Base-by-base conservation (phyloP, 2,329 filamentous ascomycete genomes). In the Colletotrichum sojae region DNA sequence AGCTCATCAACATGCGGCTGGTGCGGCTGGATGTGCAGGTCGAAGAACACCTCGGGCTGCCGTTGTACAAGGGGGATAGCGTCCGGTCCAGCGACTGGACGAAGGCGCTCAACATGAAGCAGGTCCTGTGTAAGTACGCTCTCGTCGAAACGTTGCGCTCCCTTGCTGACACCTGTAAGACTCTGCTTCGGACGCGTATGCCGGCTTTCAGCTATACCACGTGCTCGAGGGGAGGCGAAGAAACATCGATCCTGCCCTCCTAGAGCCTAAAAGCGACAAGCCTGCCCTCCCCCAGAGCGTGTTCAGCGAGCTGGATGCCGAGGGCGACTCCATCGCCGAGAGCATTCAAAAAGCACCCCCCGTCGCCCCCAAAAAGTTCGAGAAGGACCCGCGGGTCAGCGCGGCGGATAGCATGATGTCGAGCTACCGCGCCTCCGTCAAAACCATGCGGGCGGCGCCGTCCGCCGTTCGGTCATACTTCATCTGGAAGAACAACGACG, bases 131-230 rank as follows among this genome's bases (percentile, higher is more conserved):
- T 95, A 86, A 83, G 92, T 48, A 18, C 10, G 5, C 51, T 10
- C 31, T 25, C 53, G 27, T 36, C 39, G 16, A 16, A 48, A 3
- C 15, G 13, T 48, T 2, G 1, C 13, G 2, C n/a, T 25, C 27
- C 15, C 15, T 74, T 59, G 73, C 78, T 78, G 31, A 79, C 72
- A 12, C 31, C 58, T 2, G 71, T 46, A 73, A 93, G 91, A 95
- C 78, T 90, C 93, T 10, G 94, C 94, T 13, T 91, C 93, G 1
- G 94, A 97, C 78, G 92, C 94, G 0, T 98, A 97, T 76, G 94
- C 92, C 68, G 89, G 90, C 51, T 80, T 92, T 12, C 91, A 93
- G 64, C 82, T 98, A 1, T 97, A 89, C 75, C 84, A 93, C 69
- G 85, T 87, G 1, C 82, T 97, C 52, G 91, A 98, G 66, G 81